phyloP scores from a whole-genome alignment of 768 basidiomycete species.

The Hemileccinum rubropunctum region DNA sequence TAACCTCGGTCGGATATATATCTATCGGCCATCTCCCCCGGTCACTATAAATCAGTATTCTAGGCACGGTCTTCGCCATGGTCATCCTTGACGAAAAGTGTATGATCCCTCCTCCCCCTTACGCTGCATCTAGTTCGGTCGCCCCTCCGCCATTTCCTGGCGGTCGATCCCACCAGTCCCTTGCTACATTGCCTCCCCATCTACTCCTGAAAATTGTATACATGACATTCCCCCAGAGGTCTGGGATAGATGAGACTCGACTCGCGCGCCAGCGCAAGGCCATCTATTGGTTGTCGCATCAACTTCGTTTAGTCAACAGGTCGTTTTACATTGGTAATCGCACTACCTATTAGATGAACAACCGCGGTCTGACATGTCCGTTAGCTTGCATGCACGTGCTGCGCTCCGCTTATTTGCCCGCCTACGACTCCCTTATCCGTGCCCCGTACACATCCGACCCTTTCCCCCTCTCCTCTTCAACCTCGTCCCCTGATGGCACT shows the following conservation, averaged over 20 bases:
- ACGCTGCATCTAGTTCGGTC: slow-evolving; percentile 22
- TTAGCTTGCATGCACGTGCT: slow-evolving; percentile 80
- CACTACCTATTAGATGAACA: background rate
- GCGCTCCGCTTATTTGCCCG: slow-evolving; percentile 68
- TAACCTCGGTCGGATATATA: slow-evolving; percentile 2
- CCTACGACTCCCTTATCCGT: slow-evolving; percentile 61
- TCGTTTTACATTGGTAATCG: slow-evolving; percentile 61
- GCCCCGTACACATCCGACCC: slow-evolving; percentile 76
- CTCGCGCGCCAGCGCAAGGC: slow-evolving; percentile 59
- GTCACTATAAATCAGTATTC: slow-evolving; percentile 3
- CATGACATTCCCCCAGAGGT: slow-evolving; percentile 52
- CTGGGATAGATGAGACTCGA: slow-evolving; percentile 38
- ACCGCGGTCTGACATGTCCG: background rate
- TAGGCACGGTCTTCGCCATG: slow-evolving; percentile 27
- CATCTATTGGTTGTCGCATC: slow-evolving; percentile 66
- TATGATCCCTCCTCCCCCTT: slow-evolving; percentile 37
- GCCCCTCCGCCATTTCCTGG: slow-evolving; percentile 37
- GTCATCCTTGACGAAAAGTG: slow-evolving; percentile 47
- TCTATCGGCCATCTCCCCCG: background rate
- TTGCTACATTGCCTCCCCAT: slow-evolving; percentile 52
- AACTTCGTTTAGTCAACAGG: slow-evolving; percentile 63
- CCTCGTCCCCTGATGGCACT: slow-evolving; percentile 19
- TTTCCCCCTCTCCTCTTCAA: slow-evolving; percentile 52
- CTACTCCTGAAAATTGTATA: slow-evolving; percentile 70
- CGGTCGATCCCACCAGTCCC: slow-evolving; percentile 7